phyloP scores from a whole-genome alignment of 305 asterid species.

The Fraxinus nigra region DNA sequence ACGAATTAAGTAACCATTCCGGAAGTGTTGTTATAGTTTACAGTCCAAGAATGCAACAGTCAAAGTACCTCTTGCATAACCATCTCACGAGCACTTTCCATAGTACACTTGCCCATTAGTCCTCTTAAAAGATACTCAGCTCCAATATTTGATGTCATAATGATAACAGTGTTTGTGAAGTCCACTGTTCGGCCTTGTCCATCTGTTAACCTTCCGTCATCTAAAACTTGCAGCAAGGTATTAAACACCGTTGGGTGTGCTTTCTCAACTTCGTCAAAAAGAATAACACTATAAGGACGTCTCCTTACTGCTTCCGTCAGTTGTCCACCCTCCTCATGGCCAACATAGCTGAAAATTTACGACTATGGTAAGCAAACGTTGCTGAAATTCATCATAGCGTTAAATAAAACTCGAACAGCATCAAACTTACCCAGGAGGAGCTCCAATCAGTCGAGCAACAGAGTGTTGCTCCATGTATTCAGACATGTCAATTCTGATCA shows the following conservation, averaged over 20 bases:
- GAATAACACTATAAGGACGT: constrained; percentile 76
- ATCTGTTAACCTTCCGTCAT: constrained; percentile 80
- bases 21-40: not conserved
- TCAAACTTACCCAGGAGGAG: constrained; percentile 84
- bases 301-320: constrained; percentile 84
- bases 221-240: constrained; percentile 74
- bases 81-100: constrained; percentile 77
- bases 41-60: not conserved
- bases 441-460: constrained; percentile 77
- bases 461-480: constrained; percentile 97
- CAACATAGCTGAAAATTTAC: constrained; percentile 52
- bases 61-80: constrained; percentile 71
- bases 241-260: constrained; percentile 77
- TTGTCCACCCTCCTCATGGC: constrained; percentile 94
- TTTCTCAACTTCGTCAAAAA: constrained; percentile 88
- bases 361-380: not conserved
- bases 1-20: not conserved
- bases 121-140: constrained; percentile 69
- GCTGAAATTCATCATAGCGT: accelerated
- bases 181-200: constrained; percentile 90
- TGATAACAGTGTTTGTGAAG: constrained; percentile 74
- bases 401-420: not conserved
- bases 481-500: constrained; percentile 85
- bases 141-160: constrained; percentile 92
- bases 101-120: constrained; percentile 55